These are phyloP conservation scores for Candida sithepensis DNA, from an alignment of 805 yeast genomes.

Conservation along the genomic window DNA sequence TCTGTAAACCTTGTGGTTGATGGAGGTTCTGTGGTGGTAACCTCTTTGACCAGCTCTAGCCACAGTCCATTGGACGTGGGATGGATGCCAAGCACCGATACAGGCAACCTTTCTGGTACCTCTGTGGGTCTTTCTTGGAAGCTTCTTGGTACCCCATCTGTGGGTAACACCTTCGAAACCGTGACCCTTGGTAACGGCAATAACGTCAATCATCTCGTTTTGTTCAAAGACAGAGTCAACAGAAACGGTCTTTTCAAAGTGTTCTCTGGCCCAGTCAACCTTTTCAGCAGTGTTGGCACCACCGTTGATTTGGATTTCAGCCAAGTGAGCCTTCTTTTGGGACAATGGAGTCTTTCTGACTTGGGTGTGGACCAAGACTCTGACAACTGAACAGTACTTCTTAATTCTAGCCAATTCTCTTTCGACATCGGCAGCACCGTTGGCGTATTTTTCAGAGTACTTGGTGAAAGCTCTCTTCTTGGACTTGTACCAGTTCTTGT, in stretches of 20 bases:
- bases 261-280: slow-evolving; percentile 98
- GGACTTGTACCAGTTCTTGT: slow-evolving; percentile 99
- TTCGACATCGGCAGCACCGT: slow-evolving; percentile 82
- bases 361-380: slow-evolving; percentile 99
- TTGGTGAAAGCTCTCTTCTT: slow-evolving; percentile 99
- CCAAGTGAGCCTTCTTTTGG: slow-evolving; percentile 99
- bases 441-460: slow-evolving; percentile 97
- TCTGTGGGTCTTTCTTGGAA: slow-evolving; percentile 99
- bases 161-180: slow-evolving; percentile 99
- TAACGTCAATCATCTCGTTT: slow-evolving; percentile 97
- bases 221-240: slow-evolving; percentile 97
- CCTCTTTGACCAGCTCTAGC: slow-evolving; percentile 99
- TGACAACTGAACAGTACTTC: slow-evolving; percentile 97
- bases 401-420: slow-evolving; percentile 97
- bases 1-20: slow-evolving; percentile 99
- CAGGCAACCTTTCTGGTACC: slow-evolving; percentile 99
- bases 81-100: slow-evolving; percentile 99
- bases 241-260: slow-evolving; percentile 97
- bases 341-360: slow-evolving; percentile 97
- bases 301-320: slow-evolving; percentile 99
- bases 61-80: slow-evolving; percentile 99
- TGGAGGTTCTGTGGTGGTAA: slow-evolving; percentile 99
- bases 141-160: slow-evolving; percentile 99
- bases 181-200: slow-evolving; percentile 99
- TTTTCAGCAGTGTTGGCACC: slow-evolving; percentile 90